phyloP scores from a whole-genome alignment of 805 yeast species.

The Komagataella populi region DNA sequence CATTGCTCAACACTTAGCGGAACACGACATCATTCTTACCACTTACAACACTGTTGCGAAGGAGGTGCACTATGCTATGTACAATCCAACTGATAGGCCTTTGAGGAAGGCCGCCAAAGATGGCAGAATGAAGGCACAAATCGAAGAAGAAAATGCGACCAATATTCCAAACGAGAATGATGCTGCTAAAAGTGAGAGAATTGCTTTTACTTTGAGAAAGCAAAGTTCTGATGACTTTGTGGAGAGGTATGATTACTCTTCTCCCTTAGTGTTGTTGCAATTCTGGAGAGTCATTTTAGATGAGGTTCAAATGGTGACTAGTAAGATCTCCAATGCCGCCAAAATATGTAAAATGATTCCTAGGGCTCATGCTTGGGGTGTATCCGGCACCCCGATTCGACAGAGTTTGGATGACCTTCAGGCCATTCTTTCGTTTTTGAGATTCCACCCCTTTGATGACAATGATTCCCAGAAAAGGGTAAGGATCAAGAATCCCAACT shows the following conservation, averaged over 20 bases:
- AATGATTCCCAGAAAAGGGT: conserved; percentile 5
- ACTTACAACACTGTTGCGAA: conserved; percentile 58
- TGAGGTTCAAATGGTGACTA: conserved; percentile 89
- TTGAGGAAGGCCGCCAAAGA: conserved; percentile 25
- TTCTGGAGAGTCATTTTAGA: conserved; percentile 88
- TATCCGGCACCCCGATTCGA: conserved; percentile 87
- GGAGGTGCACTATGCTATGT: conserved; percentile 72
- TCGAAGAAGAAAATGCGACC: neutral
- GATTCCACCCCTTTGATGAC: conserved; percentile 50
- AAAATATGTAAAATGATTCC: conserved; percentile 71
- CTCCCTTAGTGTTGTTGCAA: conserved; percentile 71
- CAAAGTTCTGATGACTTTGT: conserved; percentile 1
- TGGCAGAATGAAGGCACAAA: conserved; percentile 4
- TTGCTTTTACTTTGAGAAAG: neutral
- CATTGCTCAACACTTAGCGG: conserved; percentile 40
- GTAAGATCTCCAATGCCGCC: conserved; percentile 62
- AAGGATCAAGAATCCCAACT: conserved; percentile 8
- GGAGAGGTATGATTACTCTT: conserved; percentile 44
- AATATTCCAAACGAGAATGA: neutral
- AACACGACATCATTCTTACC: conserved; percentile 68
- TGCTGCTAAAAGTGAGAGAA: neutral
- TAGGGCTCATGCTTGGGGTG: conserved; percentile 90
- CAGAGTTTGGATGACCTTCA: conserved; percentile 52
- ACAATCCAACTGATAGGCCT: conserved; percentile 41
- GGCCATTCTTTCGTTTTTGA: conserved; percentile 56